These are phyloP conservation scores for Flaveria floridana DNA, from an alignment of 140 eudicot species.

Conservation along the genomic window DNA sequence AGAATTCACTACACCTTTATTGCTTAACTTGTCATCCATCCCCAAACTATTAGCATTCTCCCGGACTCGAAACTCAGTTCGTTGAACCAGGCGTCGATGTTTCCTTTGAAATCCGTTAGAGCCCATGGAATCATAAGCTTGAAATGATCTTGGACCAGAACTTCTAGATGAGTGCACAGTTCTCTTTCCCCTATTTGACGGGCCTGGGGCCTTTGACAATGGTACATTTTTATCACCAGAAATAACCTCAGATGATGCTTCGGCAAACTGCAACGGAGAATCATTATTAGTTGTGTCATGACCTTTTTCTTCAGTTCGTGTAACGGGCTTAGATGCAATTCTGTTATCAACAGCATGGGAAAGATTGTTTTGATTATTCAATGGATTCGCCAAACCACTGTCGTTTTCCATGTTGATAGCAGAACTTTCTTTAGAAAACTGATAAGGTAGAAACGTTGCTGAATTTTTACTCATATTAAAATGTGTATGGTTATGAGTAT, in stretches of 20 bases:
- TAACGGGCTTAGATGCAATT: slow-evolving; percentile 28
- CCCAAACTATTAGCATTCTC: slow-evolving; percentile 45
- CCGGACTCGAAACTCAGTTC: slow-evolving; percentile 80
- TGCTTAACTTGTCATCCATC: slow-evolving; percentile 44
- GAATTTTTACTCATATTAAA: slow-evolving; percentile 46
- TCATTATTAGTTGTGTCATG: slow-evolving; percentile 29
- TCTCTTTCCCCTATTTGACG: slow-evolving; percentile 54
- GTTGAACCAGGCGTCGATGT: slow-evolving; percentile 61
- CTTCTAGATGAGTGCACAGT: slow-evolving; percentile 43
- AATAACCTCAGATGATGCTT: slow-evolving; percentile 33
- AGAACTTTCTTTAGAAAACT: slow-evolving; percentile 42
- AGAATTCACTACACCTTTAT: slow-evolving; percentile 34
- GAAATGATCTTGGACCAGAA: slow-evolving; percentile 48
- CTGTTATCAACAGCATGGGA: slow-evolving; percentile 33
- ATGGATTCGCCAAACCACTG: slow-evolving; percentile 30
- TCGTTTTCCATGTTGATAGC: slow-evolving; percentile 36
- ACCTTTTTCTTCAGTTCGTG: slow-evolving; percentile 36
- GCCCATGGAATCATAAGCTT: slow-evolving; percentile 45
- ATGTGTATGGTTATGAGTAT: slow-evolving; percentile 36
- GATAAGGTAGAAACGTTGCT: slow-evolving; percentile 41
- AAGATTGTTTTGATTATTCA: slow-evolving; percentile 24
- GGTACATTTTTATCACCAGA: slow-evolving; percentile 40
- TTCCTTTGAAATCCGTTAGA: slow-evolving; percentile 58
- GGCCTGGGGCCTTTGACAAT: slow-evolving; percentile 47
- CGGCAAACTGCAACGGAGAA: slow-evolving; percentile 33